phyloP scores from a whole-genome alignment of 345 rosid genomes.

The Eucalyptus erythrocorys region DNA sequence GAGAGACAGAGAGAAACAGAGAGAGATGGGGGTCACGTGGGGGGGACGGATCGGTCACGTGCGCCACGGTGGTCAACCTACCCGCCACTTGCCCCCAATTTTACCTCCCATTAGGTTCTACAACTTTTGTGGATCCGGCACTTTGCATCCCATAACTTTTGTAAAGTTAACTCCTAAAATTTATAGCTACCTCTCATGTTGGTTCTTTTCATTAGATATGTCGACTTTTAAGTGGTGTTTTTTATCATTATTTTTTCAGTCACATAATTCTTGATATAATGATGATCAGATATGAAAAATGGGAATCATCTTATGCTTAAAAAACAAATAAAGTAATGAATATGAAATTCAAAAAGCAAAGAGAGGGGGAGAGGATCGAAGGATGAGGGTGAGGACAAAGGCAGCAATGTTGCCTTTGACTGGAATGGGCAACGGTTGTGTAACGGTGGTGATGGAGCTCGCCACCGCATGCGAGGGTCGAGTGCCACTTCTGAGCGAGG shows the following conservation, averaged over 20 bases:
- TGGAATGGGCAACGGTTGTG: rapidly evolving
- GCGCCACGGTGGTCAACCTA: neutral
- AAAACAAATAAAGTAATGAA: neutral
- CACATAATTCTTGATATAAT: no score
- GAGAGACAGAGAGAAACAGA: neutral
- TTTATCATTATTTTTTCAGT: no score
- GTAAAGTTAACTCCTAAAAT: no score
- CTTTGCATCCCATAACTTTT: no score
- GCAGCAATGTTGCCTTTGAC: rapidly evolving
- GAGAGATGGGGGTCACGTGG: neutral
- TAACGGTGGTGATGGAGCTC: rapidly evolving
- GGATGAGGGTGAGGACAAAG: neutral
- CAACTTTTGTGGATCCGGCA: no score
- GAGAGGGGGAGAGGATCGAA: neutral
- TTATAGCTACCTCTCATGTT: no score
- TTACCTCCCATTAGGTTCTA: neutral
- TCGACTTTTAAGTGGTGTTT: no score
- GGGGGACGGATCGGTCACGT: neutral
- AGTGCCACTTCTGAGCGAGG: rapidly evolving
- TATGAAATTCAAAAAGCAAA: neutral
- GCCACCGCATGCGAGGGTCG: rapidly evolving
- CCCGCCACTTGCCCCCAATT: neutral
- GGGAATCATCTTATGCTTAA: neutral
- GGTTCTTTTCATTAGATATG: no score
- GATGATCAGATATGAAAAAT: neutral